phyloP scores from a whole-genome alignment of 352 stramenopile genomes.

The Phytophthora cryptogea region DNA sequence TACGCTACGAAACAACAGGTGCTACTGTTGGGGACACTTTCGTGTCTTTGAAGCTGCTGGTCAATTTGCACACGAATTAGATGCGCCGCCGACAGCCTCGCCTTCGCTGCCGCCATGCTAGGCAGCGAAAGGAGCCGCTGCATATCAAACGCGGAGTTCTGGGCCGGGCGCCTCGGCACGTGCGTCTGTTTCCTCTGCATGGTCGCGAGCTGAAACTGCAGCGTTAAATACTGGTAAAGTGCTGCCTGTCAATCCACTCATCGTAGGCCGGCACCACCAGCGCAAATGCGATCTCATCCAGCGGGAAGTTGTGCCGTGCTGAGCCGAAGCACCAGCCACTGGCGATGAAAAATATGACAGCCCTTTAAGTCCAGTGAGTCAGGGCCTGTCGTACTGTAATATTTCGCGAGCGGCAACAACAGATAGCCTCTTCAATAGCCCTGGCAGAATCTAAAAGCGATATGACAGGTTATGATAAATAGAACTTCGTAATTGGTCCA shows the following conservation, averaged over 20 bases:
- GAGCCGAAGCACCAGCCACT: background rate
- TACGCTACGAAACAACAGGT: background rate
- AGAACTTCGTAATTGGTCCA: no score
- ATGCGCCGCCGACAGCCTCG: background rate
- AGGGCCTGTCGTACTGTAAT: slow-evolving; percentile 3
- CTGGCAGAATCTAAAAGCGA: no score
- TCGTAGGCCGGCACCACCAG: background rate
- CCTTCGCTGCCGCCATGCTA: background rate
- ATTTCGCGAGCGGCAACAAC: background rate
- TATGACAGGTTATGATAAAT: no score
- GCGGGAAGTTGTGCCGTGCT: background rate
- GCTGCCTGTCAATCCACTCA: background rate
- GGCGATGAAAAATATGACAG: slow-evolving; percentile 15
- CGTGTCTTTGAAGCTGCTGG: slow-evolving; percentile 15
- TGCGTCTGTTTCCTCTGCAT: slow-evolving; percentile 6
- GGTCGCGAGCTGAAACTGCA: no score
- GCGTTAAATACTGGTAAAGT: background rate
- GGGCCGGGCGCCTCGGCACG: slow-evolving; percentile 3
- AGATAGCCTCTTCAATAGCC: background rate
- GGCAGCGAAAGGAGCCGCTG: background rate
- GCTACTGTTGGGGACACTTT: background rate
- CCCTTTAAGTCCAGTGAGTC: slow-evolving; percentile 4
- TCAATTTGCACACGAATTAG: slow-evolving; percentile 5
- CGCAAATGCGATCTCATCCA: background rate
- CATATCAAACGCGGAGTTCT: slow-evolving; percentile 13